Percentiles rank a stretch among this genome's conserved stretches.
Conservation (phyloP, 2,329 filamentous ascomycete genomes). For the Colletotrichum graminicola region DNA sequence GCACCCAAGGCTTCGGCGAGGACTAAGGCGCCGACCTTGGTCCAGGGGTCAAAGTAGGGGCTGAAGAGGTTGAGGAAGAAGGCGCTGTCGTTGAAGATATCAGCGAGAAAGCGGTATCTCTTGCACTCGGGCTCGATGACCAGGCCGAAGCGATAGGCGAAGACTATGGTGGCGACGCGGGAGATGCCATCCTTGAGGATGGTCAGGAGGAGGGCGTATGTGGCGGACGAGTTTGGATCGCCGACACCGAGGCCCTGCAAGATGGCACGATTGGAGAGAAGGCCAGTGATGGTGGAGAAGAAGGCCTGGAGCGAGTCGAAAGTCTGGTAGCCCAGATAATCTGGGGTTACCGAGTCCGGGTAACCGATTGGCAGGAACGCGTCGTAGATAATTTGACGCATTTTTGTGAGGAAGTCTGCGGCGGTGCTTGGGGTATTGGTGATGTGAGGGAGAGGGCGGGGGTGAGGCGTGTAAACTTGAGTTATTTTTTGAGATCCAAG, state of each 20-base stretch:
- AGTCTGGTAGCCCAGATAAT: constrained; percentile 81
- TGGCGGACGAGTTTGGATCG: constrained; percentile 82
- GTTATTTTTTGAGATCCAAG: not conserved
- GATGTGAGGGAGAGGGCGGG: not conserved
- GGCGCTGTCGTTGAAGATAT: constrained; percentile 88
- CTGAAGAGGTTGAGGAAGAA: constrained; percentile 89
- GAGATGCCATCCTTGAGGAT: constrained; percentile 86
- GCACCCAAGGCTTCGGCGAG: constrained; percentile 65
- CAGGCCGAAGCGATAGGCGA: constrained; percentile 85
- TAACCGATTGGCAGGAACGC: constrained; percentile 91
- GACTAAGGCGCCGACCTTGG: constrained; percentile 64
- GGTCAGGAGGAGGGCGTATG: constrained; percentile 83
- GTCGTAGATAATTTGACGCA: constrained; percentile 61
- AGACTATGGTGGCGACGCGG: constrained; percentile 85
- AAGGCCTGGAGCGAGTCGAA: constrained; percentile 87
- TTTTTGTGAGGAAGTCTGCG: not conserved
- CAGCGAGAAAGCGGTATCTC: constrained; percentile 86
- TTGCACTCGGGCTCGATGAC: constrained; percentile 93
- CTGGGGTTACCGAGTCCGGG: constrained; percentile 84
- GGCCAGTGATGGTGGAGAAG: constrained; percentile 82
- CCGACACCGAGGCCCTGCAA: constrained; percentile 86
- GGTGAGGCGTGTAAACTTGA: not conserved
- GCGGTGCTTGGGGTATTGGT: constrained; percentile 7
- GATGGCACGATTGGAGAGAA: constrained; percentile 85
- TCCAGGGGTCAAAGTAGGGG: constrained; percentile 72